Percentiles rank a stretch among this genome's conserved stretches.
phyloP scores from a whole-genome alignment of 208 protist genomes.

The Acanthamoeba castellanii region DNA sequence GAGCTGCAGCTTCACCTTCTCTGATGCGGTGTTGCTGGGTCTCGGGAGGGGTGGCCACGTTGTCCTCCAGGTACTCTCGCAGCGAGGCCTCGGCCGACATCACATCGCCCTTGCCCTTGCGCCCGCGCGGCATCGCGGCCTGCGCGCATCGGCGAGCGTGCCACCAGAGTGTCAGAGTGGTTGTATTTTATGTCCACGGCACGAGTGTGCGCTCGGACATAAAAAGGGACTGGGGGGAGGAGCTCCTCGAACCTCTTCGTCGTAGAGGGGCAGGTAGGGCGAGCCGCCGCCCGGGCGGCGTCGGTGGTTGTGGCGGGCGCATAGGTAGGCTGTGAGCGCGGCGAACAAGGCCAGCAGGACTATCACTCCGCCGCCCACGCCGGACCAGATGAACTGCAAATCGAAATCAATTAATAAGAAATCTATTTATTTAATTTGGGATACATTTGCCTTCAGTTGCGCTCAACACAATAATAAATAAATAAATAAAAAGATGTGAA shows the following conservation, averaged over 20 bases:
- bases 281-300: background rate
- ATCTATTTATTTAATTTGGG: background rate
- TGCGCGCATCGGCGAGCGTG: background rate
- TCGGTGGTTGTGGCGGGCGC: background rate
- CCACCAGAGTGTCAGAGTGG: background rate
- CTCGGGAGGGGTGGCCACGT: background rate
- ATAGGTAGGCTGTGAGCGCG: background rate
- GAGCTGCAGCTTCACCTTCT: background rate
- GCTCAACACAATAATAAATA: too few species aligned
- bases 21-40: background rate
- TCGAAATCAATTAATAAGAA: background rate
- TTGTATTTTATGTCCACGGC: background rate
- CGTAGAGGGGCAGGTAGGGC: background rate
- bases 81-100: constrained; percentile 5
- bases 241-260: background rate
- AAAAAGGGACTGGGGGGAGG: background rate
- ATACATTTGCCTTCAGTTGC: too few species aligned
- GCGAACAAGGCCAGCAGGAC: background rate
- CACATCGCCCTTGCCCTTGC: background rate
- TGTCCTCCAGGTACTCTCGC: constrained; percentile 12
- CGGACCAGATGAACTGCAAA: background rate
- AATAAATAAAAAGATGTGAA: too few species aligned
- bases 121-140: background rate
- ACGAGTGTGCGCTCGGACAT: background rate
- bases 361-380: background rate